These are phyloP conservation scores for Suillus ampliporus DNA, from an alignment of 768 basidiomycete species.

Conservation along the genomic window DNA sequence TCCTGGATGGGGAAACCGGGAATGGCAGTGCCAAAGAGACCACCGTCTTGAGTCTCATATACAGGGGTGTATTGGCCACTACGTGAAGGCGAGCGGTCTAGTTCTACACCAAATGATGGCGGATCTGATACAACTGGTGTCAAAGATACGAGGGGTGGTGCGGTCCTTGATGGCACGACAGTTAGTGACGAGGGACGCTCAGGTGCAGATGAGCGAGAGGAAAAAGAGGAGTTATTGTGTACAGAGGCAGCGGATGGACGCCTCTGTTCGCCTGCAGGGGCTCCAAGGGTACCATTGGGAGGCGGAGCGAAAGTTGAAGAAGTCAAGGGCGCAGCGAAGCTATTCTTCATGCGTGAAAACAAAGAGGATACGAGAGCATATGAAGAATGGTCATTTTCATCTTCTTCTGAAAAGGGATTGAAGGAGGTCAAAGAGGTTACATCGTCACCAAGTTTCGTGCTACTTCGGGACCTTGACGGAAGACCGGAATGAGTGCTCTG, in stretches of 20 bases:
- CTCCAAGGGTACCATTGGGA: constrained; percentile 36
- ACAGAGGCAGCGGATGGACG: constrained; percentile 59
- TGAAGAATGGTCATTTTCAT: constrained; percentile 87
- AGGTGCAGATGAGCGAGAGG: constrained; percentile 50
- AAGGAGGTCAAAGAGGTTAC: constrained; percentile 80
- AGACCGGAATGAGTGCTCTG: constrained; percentile 42
- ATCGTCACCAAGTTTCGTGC: constrained; percentile 62
- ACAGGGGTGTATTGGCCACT: constrained; percentile 54
- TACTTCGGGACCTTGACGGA: constrained; percentile 67
- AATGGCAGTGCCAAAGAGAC: constrained; percentile 73
- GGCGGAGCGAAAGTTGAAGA: constrained; percentile 50
- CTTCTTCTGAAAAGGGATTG: constrained; percentile 93
- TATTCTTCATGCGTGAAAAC: constrained; percentile 81
- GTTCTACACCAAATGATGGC: constrained; percentile 69
- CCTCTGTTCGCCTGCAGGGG: constrained; percentile 51
- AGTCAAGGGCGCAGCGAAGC: constrained; percentile 69
- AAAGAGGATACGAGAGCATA: constrained; percentile 84
- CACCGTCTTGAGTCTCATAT: constrained; percentile 60
- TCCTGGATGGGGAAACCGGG: constrained; percentile 94
- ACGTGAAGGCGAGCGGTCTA: constrained; percentile 63
- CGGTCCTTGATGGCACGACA: constrained; percentile 57
- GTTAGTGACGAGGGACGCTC: constrained; percentile 67
- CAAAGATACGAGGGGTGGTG: constrained; percentile 84
- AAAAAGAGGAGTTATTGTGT: constrained; percentile 49
- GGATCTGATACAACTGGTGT: constrained; percentile 85